A percentile compares a stretch with the other conserved stretches of the same genome.
These are phyloP conservation scores for Fusarium sp. DNA, from an alignment of 2,329 filamentous ascomycete genomes.

Conservation along the genomic window DNA sequence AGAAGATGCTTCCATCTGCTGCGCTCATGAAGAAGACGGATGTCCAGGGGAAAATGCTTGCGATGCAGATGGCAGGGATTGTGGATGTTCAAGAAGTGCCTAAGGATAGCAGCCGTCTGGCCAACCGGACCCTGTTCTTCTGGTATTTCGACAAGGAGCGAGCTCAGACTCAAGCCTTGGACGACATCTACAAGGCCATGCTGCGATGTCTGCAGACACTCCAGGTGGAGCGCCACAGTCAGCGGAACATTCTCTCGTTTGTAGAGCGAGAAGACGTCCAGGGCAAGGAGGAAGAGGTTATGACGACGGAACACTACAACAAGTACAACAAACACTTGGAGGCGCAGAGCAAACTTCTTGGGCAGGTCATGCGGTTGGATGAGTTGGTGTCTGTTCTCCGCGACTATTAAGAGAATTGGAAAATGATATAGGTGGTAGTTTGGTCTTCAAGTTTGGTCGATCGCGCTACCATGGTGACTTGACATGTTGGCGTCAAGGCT, in stretches of 20 bases:
- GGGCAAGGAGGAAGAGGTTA: slow-evolving; percentile 82
- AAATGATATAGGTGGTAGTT: neutral
- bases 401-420: slow-evolving; percentile 67
- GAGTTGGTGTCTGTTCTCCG: slow-evolving; percentile 84
- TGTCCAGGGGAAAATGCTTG: slow-evolving; percentile 83
- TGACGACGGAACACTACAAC: slow-evolving; percentile 78
- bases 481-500: slow-evolving; percentile 5
- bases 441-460: neutral
- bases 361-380: slow-evolving; percentile 84
- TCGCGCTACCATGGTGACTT: slow-evolving; percentile 4
- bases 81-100: slow-evolving; percentile 95
- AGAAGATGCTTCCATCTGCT: slow-evolving; percentile 84
- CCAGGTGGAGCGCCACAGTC: slow-evolving; percentile 76
- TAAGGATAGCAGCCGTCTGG: slow-evolving; percentile 83
- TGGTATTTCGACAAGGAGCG: slow-evolving; percentile 89
- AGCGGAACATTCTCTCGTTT: slow-evolving; percentile 80
- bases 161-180: slow-evolving; percentile 75
- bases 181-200: slow-evolving; percentile 92
- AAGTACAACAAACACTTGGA: slow-evolving; percentile 68
- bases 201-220: slow-evolving; percentile 84
- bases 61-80: slow-evolving; percentile 86
- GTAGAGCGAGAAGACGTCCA: slow-evolving; percentile 87
- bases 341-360: slow-evolving; percentile 78
- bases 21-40: slow-evolving; percentile 88
- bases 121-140: slow-evolving; percentile 86